Conservation (phyloP, 331 rosid species). For the Phaseolus coccineus region DNA sequence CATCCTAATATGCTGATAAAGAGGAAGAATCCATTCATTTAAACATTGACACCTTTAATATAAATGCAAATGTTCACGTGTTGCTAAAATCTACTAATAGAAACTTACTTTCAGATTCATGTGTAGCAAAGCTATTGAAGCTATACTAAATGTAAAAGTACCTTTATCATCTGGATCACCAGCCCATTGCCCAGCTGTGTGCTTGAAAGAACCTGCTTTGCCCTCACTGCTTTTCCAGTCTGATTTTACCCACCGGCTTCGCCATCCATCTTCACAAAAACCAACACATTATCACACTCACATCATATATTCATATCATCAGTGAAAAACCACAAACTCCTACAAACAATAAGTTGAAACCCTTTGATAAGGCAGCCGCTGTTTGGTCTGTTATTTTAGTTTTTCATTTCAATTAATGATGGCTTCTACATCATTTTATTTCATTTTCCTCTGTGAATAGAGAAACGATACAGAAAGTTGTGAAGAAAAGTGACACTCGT, state of each 20-base stretch:
- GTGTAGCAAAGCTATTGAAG: neutral
- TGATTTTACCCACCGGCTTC: slow-evolving; percentile 74
- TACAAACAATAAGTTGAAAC: slow-evolving; percentile 21
- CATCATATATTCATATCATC: neutral
- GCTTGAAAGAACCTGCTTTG: slow-evolving; percentile 85
- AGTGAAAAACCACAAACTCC: slow-evolving; percentile 10
- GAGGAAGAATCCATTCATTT: neutral
- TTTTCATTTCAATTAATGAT: neutral
- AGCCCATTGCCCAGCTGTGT: slow-evolving; percentile 77
- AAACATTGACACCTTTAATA: neutral
- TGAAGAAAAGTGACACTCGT: neutral
- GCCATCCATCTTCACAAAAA: slow-evolving; percentile 69
- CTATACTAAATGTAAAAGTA: slow-evolving; percentile 37
- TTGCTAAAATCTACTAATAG: neutral
- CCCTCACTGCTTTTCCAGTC: slow-evolving; percentile 81
- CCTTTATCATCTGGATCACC: slow-evolving; percentile 90
- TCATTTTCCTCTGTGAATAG: slow-evolving; percentile 4
- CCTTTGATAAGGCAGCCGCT: neutral
- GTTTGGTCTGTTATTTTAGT: neutral
- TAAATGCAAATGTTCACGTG: slow-evolving; percentile 17
- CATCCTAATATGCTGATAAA: slow-evolving; percentile 7
- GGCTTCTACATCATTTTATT: neutral
- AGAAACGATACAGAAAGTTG: slow-evolving; percentile 1
- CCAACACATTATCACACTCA: slow-evolving; percentile 17
- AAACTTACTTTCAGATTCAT: slow-evolving; percentile 7